These are phyloP conservation scores for Coemansia sp. DNA, from an alignment of 192 early-diverging fungal species.

Conservation along the genomic window DNA sequence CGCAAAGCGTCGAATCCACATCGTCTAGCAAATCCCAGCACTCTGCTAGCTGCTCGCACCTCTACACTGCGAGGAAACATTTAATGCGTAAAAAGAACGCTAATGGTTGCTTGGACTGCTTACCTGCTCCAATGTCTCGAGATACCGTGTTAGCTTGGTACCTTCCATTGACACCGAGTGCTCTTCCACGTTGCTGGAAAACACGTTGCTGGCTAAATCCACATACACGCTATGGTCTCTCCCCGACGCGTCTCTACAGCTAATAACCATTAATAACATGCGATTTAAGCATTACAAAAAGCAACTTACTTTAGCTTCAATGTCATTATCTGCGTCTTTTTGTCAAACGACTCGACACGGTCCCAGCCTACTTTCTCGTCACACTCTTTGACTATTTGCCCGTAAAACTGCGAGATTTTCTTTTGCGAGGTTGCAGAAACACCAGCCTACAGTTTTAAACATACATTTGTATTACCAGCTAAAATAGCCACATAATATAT, in stretches of 20 bases:
- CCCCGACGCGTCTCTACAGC: constrained; percentile 29
- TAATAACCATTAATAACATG: background rate
- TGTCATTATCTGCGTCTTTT: constrained; percentile 21
- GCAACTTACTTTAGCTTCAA: constrained; percentile 21
- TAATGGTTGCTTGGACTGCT: background rate
- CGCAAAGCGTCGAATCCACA: constrained; percentile 32
- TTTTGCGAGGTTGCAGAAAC: background rate
- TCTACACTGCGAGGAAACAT: constrained; percentile 12
- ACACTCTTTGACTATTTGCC: constrained; percentile 33
- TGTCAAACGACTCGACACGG: constrained; percentile 29
- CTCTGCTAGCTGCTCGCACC: constrained; percentile 16
- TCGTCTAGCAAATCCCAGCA: constrained; percentile 37
- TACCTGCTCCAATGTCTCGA: constrained; percentile 25
- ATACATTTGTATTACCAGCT: no score
- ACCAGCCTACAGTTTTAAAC: constrained; percentile 8
- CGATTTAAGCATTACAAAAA: background rate
- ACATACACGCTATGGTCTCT: constrained; percentile 21
- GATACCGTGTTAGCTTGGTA: constrained; percentile 11
- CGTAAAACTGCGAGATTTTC: constrained; percentile 25
- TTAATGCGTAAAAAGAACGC: background rate
- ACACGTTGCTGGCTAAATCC: constrained; percentile 24
- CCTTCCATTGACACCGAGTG: constrained; percentile 18
- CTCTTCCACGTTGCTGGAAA: constrained; percentile 31
- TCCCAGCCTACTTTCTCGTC: constrained; percentile 32
- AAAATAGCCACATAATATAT: background rate